Evolutionary conservation across 208 protist species (phyloP).

Genomic region (Trypanosoma caninum): DNA sequence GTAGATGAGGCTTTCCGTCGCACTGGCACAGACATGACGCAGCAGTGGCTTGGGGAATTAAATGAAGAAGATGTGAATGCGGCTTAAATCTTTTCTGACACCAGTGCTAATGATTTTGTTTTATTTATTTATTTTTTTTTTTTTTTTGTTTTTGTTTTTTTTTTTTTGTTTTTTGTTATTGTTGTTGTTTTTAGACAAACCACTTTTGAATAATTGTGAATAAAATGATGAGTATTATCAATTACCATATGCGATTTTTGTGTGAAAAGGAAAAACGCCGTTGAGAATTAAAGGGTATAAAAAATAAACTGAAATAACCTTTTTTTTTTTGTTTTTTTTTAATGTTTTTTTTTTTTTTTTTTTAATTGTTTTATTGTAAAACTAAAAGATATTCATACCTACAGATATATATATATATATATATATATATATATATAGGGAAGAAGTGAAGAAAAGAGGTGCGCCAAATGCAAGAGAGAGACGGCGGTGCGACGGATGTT

Average conservation of each 20-base stretch:
- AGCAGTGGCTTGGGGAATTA: constrained; percentile 22
- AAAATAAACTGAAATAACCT: too few relatives aligned
- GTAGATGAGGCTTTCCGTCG: constrained; percentile 24
- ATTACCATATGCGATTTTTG: too few relatives aligned
- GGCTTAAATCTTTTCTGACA: not conserved
- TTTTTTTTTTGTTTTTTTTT: too few relatives aligned
- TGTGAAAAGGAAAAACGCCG: too few relatives aligned
- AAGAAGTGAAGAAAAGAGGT: not conserved
- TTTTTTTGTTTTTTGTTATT: not conserved
- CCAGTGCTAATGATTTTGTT: not conserved
- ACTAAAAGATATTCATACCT: too few relatives aligned
- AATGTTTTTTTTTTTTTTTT: constrained; percentile 23
- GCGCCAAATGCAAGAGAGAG: not conserved
- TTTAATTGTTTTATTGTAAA: too few relatives aligned
- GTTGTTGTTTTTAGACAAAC: too few relatives aligned
- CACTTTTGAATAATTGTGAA: too few relatives aligned
- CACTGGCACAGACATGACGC: constrained; percentile 21
- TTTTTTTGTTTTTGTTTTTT: not conserved
- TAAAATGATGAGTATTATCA: too few relatives aligned
- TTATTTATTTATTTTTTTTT: not conserved
- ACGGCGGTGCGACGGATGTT: too few relatives aligned
- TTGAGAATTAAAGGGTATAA: too few relatives aligned
- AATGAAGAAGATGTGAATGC: not conserved
- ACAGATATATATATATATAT: not conserved
- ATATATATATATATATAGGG: not conserved